Conservation (phyloP, 176 grass and related monocot genomes). For the Avena atlantica region DNA sequence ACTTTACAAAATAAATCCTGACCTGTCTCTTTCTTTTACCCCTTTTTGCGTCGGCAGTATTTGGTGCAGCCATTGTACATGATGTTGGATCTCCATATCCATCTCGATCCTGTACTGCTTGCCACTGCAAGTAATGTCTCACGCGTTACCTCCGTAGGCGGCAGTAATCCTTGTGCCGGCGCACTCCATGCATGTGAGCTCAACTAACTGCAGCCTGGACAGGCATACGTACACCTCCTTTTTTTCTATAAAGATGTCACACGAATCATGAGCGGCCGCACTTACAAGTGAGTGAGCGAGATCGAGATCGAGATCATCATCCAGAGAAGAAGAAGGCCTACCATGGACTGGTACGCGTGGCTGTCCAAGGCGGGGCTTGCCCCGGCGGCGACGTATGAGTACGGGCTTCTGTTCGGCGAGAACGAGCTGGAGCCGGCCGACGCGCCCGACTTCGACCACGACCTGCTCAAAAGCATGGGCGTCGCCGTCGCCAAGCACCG, state of each 20-base stretch:
- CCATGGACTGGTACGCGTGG: constrained; percentile 89
- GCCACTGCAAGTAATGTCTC: too few relatives aligned
- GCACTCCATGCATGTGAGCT: too few relatives aligned
- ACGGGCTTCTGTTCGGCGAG: constrained; percentile 34
- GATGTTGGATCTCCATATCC: not conserved
- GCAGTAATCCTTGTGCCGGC: too few relatives aligned
- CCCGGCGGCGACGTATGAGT: constrained; percentile 44
- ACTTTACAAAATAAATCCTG: not conserved
- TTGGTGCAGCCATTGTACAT: not conserved
- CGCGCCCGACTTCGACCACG: constrained; percentile 79
- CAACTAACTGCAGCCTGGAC: too few relatives aligned
- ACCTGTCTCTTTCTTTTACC: not conserved
- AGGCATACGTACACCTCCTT: not conserved
- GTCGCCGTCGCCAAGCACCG: constrained; percentile 88
- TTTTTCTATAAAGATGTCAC: constrained; percentile 24
- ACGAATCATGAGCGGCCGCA: not conserved
- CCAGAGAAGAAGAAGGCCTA: not conserved
- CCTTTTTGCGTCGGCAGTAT: not conserved
- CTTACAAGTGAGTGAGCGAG: not conserved
- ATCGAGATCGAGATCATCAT: too few relatives aligned
- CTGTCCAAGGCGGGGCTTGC: constrained; percentile 64
- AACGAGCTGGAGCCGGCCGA: constrained; percentile 81
- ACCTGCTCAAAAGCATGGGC: constrained; percentile 96
- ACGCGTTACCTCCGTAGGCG: too few relatives aligned
- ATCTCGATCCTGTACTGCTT: too few relatives aligned